phyloP scores from a whole-genome alignment of 2,329 filamentous ascomycete species.

The Eutypa lata region DNA sequence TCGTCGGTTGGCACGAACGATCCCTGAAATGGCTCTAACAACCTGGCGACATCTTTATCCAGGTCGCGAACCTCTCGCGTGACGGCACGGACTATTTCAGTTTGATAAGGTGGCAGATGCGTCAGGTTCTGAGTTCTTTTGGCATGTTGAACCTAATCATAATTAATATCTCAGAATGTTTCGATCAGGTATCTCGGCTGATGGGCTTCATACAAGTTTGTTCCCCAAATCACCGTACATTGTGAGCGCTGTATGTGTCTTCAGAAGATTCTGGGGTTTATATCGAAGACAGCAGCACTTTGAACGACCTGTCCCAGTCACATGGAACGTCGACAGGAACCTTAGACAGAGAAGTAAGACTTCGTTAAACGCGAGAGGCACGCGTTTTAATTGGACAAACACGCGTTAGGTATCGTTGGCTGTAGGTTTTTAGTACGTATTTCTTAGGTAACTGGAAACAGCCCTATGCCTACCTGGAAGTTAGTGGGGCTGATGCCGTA shows the following conservation, averaged over 20 bases:
- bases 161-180: conserved; percentile 5
- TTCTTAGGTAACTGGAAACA: not conserved
- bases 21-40: conserved; percentile 79
- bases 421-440: not conserved
- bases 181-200: not conserved
- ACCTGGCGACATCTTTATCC: conserved; percentile 75
- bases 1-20: conserved; percentile 82
- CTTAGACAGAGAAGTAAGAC: not conserved
- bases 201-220: conserved; percentile 63
- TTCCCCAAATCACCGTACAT: conserved; percentile 90
- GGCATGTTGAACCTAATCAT: conserved; percentile 79
- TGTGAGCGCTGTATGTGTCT: not conserved
- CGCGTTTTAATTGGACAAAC: not conserved
- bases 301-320: too few relatives aligned
- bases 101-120: conserved; percentile 86
- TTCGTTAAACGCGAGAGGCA: not conserved
- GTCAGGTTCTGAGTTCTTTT: conserved; percentile 87
- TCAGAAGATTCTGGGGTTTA: not conserved
- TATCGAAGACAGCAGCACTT: not conserved
- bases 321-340: not conserved
- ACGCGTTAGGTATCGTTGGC: not conserved
- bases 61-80: conserved; percentile 91
- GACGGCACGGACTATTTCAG: conserved; percentile 82
- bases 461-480: too few relatives aligned
- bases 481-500: not conserved